A percentile compares a stretch with the other conserved stretches of the same genome.
Evolutionary conservation across 352 stramenopile species (phyloP).

Genomic region (Phytophthora fragariaefolia): DNA sequence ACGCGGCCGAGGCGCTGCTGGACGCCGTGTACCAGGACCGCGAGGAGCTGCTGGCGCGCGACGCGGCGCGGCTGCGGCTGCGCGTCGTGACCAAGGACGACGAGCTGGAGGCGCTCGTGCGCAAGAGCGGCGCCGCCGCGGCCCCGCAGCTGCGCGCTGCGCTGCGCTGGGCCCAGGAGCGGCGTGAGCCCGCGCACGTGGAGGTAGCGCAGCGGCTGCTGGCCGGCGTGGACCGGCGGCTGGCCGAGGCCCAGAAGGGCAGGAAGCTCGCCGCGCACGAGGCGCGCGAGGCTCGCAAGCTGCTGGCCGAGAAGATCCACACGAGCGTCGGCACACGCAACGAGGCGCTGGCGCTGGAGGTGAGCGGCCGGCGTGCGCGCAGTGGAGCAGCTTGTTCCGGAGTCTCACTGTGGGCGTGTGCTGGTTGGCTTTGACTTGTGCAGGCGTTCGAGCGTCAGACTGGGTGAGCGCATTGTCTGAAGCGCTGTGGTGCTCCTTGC

Average conservation of each 20-base stretch:
- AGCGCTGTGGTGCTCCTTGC: no score
- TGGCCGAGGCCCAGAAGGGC: conserved; percentile 49
- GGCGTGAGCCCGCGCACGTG: conserved; percentile 33
- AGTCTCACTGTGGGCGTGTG: not conserved
- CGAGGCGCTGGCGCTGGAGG: conserved; percentile 64
- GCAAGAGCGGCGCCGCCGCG: conserved; percentile 47
- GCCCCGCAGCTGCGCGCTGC: conserved; percentile 54
- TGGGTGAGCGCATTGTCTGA: no score
- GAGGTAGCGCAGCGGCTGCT: conserved; percentile 44
- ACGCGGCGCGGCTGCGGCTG: conserved; percentile 54
- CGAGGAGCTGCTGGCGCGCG: conserved; percentile 53
- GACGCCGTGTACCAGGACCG: conserved; percentile 74
- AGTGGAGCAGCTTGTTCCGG: not conserved
- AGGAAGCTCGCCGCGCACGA: conserved; percentile 49
- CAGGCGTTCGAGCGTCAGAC: conserved; percentile 70
- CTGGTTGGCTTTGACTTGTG: not conserved
- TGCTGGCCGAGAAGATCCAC: conserved; percentile 66
- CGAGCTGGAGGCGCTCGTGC: conserved; percentile 60
- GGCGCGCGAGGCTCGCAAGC: conserved; percentile 43
- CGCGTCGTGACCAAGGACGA: conserved; percentile 63
- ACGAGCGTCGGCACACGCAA: conserved; percentile 74
- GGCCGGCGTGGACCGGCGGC: conserved; percentile 45
- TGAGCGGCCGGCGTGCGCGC: conserved; percentile 13
- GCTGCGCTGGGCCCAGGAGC: conserved; percentile 55
- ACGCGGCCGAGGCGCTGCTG: conserved; percentile 50